A percentile compares a stretch with the other conserved stretches of the same genome.
phyloP scores from a whole-genome alignment of 345 rosid species.

The Turnera subulata region DNA sequence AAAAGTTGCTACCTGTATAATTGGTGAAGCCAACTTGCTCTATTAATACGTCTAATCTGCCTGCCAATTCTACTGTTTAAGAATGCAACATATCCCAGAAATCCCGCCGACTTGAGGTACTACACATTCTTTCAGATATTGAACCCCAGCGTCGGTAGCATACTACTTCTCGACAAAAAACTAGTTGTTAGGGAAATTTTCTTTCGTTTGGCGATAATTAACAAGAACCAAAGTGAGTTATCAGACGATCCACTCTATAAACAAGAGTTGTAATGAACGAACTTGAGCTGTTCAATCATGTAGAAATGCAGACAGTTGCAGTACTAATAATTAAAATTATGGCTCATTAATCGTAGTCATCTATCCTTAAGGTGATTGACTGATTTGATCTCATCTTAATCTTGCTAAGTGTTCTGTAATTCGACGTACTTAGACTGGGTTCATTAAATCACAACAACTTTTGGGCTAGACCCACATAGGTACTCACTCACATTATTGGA shows the following conservation, averaged over 20 bases:
- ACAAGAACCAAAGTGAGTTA: too few relatives aligned
- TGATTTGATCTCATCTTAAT: too few relatives aligned
- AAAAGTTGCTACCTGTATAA: conserved; percentile 14
- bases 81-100: conserved; percentile 29
- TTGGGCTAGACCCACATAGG: not conserved
- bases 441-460: not conserved
- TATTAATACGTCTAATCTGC: not conserved
- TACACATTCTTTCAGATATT: too few relatives aligned
- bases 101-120: conserved; percentile 21
- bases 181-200: too few relatives aligned
- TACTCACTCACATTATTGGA: not conserved
- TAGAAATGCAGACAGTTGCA: too few relatives aligned
- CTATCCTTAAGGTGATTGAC: too few relatives aligned
- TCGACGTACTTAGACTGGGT: not conserved
- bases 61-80: conserved; percentile 1
- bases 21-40: conserved; percentile 10
- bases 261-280: too few relatives aligned
- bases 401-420: not conserved
- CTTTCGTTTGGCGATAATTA: too few relatives aligned
- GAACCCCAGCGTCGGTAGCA: conserved; percentile 10
- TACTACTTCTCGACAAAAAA: not conserved
- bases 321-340: too few relatives aligned
- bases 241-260: too few relatives aligned
- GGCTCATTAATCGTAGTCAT: too few relatives aligned
- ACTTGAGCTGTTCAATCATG: too few relatives aligned